Evolutionary conservation across 2,329 filamentous ascomycete genomes (phyloP).

Genomic region (Pseudogymnoascus sp.): DNA sequence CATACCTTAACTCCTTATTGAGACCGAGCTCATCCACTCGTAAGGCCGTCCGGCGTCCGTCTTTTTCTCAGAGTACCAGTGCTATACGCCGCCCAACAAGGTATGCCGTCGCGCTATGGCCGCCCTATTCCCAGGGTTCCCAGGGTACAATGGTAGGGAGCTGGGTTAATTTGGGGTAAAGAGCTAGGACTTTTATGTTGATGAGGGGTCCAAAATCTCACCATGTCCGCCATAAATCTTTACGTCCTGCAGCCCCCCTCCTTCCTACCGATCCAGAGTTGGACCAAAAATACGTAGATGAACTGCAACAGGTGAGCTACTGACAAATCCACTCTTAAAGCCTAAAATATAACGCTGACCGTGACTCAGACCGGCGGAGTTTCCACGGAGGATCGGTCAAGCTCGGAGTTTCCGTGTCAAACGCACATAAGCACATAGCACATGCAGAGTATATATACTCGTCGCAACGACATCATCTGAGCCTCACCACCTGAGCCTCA

Average conservation of each 20-base stretch:
- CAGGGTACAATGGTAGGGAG: neutral
- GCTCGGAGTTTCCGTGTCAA: neutral
- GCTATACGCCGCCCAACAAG: neutral
- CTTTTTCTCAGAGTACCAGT: neutral
- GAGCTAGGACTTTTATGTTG: slow-evolving; percentile 1
- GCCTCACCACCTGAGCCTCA: neutral
- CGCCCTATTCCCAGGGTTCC: neutral
- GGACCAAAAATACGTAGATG: neutral
- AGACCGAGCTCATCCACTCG: neutral
- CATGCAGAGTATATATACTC: neutral
- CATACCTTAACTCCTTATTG: neutral
- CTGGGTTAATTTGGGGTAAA: neutral
- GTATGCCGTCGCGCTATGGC: neutral
- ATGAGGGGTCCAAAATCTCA: neutral
- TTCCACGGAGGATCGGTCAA: neutral
- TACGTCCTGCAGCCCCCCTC: neutral
- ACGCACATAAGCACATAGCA: neutral
- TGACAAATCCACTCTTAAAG: neutral
- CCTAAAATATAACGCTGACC: neutral
- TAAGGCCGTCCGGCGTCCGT: neutral
- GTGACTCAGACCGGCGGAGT: neutral
- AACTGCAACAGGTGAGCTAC: neutral
- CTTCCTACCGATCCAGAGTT: neutral
- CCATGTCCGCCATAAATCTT: neutral
- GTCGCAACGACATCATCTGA: neutral